These are phyloP conservation scores for Cyclanthera cordifolia DNA, from an alignment of 306 rosid genomes.

Conservation along the genomic window DNA sequence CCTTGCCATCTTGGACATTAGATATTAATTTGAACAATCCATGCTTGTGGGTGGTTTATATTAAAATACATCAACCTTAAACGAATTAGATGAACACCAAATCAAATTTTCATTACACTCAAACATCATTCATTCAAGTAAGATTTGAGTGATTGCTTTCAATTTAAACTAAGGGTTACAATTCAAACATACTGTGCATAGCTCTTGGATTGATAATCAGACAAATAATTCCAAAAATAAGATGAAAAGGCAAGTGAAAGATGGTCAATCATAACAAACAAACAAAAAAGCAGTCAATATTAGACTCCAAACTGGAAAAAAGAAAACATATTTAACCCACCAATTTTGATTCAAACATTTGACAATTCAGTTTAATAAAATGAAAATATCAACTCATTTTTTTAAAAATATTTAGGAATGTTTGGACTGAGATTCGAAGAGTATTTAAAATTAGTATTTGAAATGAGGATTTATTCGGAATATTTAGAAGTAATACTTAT, in stretches of 20 bases:
- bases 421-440: too few relatives aligned
- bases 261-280: not conserved
- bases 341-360: too few relatives aligned
- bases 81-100: not conserved
- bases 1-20: too few relatives aligned
- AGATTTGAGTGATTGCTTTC: not conserved
- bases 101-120: not conserved
- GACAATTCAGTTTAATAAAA: too few relatives aligned
- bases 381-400: too few relatives aligned
- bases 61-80: not conserved
- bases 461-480: too few relatives aligned
- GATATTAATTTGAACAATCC: not conserved
- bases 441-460: too few relatives aligned
- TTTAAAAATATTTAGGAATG: too few relatives aligned
- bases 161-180: not conserved
- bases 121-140: not conserved
- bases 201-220: not conserved
- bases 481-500: too few relatives aligned
- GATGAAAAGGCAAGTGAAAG: not conserved
- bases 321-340: too few relatives aligned
- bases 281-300: not conserved
- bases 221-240: not conserved
- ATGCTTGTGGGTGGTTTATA: not conserved
- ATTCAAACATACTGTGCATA: not conserved
- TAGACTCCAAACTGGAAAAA: too few relatives aligned